Base-by-base conservation (phyloP, 257 asterid species). In the Handroanthus guayacan region DNA sequence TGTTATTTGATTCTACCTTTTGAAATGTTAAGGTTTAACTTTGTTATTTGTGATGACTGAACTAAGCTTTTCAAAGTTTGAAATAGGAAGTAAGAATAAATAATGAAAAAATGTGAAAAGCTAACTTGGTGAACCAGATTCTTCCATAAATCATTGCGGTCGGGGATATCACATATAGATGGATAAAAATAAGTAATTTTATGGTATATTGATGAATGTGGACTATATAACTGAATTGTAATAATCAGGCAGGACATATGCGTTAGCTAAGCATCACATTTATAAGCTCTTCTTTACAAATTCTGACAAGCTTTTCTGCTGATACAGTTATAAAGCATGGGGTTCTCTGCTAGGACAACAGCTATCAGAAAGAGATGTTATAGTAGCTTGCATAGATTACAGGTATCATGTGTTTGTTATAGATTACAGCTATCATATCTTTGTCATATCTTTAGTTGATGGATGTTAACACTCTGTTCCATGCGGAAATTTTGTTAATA, bases 361-460 rank as follows among this genome's bases (percentile, higher is more conserved):
- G 79, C 79, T 95, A 81, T 86, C 98, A 76, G 99, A 93, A 83
- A 89, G 99, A 84, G 99, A 88, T 77, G 55, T 93, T 75, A 93
- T 95, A 38, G 99, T 95, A 78, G 99, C 97, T 84, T 95, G 99
- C 87, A 93, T 95, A 82, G 99, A 95, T 81, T 95, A 95, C 91
- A 93, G 99, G 97, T 95, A 62, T 20, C 9, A 13, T 70, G 48
- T 66, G 52, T 71, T 55, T 78, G 17, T 70, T 75, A n/a, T 25
- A 25, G 31, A 25, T 25, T 25, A 25, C 31, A 25, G 31, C 31
- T 25, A 25, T 25, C 31, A 25, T 25, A 25, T 25, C 0, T 25
- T 25, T 25, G 31, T 25, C 31, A 25, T 69, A 66, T 48, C 67
- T 44, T 37, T 60, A 43, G 36, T 65, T 58, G 25, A 76, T 67